Evolutionary conservation across 2,329 filamentous ascomycete genomes (phyloP).

Genomic region (Calonectria naviculata): DNA sequence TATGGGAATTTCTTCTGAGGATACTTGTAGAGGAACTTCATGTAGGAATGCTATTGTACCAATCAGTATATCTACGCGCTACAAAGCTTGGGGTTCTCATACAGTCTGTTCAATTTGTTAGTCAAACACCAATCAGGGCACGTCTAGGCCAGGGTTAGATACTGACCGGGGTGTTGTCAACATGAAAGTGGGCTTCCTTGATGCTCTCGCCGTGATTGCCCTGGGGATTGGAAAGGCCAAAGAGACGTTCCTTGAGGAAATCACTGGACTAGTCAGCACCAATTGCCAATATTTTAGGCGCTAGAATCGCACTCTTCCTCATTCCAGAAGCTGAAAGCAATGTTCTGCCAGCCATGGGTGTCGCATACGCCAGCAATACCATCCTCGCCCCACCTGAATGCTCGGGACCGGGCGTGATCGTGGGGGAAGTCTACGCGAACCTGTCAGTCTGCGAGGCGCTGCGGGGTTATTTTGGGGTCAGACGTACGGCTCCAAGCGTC

Average conservation of each 20-base stretch:
- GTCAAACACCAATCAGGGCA: slow-evolving; percentile 7
- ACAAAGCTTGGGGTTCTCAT: slow-evolving; percentile 33
- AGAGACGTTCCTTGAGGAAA: slow-evolving; percentile 94
- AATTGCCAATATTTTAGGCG: background rate
- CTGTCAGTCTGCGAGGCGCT: slow-evolving; percentile 26
- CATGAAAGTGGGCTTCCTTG: slow-evolving; percentile 96
- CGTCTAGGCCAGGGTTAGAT: background rate
- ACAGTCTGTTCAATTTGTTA: slow-evolving; percentile 55
- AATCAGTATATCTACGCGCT: slow-evolving; percentile 20
- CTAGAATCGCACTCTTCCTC: slow-evolving; percentile 79
- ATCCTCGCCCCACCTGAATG: slow-evolving; percentile 96
- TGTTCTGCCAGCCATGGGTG: slow-evolving; percentile 89
- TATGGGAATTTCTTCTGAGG: slow-evolving; percentile 94
- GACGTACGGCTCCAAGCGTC: slow-evolving; percentile 95
- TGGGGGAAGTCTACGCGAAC: slow-evolving; percentile 84
- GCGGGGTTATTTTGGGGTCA: background rate
- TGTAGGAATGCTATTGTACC: slow-evolving; percentile 84
- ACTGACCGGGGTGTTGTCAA: slow-evolving; percentile 87
- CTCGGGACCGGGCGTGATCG: slow-evolving; percentile 87
- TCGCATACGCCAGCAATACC: slow-evolving; percentile 95
- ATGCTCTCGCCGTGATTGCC: slow-evolving; percentile 97
- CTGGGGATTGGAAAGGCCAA: slow-evolving; percentile 94
- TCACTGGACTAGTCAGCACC: slow-evolving; percentile 70
- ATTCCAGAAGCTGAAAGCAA: slow-evolving; percentile 98
- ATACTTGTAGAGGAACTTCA: slow-evolving; percentile 99